Evolutionary conservation across 345 rosid species (phyloP).

Genomic region (Lagerstroemia speciosa): DNA sequence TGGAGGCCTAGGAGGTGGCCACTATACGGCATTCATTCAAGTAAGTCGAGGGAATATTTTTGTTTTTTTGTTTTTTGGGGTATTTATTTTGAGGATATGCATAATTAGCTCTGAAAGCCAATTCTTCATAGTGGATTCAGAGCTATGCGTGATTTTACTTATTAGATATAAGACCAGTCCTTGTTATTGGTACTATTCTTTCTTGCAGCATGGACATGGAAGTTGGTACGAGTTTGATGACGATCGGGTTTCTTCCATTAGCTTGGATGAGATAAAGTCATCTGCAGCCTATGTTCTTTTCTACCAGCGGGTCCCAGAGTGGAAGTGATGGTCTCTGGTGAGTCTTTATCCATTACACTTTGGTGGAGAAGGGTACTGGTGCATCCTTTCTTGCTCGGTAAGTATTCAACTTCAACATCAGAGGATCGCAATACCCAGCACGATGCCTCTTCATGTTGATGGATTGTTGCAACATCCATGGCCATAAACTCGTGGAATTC

Average conservation of each 20-base stretch:
- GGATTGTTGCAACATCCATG: neutral
- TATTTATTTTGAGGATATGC: neutral
- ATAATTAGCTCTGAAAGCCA: neutral
- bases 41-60: slow-evolving; percentile 46
- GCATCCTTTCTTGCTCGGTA: neutral
- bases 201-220: slow-evolving; percentile 42
- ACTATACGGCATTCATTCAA: slow-evolving; percentile 56
- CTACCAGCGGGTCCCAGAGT: slow-evolving; percentile 34
- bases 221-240: slow-evolving; percentile 63
- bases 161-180: neutral
- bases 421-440: neutral
- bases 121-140: neutral
- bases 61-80: neutral
- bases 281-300: slow-evolving; percentile 64
- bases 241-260: slow-evolving; percentile 30
- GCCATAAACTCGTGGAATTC: neutral
- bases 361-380: neutral
- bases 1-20: slow-evolving; percentile 74
- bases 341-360: neutral
- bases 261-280: slow-evolving; percentile 41
- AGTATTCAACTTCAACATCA: neutral
- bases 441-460: neutral
- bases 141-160: neutral
- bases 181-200: neutral
- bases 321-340: neutral